Evolutionary conservation across 495 filamentous ascomycete species (phyloP).

Genomic region (Aspergillus biplanus): DNA sequence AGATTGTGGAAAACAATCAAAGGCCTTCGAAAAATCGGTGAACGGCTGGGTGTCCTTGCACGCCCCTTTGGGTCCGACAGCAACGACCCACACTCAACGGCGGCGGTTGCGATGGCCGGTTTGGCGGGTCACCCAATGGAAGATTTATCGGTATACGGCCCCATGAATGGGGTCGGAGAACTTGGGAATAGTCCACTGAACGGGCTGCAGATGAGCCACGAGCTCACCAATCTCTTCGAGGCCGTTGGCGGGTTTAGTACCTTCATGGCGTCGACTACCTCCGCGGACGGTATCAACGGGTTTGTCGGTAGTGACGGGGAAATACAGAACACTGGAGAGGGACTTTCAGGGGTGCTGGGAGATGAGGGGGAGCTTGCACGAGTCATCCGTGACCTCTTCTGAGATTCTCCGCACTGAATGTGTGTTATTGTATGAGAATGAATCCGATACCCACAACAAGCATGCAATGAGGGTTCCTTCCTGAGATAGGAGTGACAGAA

Average conservation of each 20-base stretch:
- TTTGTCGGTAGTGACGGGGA: conserved; percentile 49
- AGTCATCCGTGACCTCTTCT: conserved; percentile 70
- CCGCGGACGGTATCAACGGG: conserved; percentile 45
- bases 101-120: conserved; percentile 75
- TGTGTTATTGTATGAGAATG: neutral
- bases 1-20: conserved; percentile 82
- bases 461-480: neutral
- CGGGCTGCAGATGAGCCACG: conserved; percentile 64
- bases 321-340: conserved; percentile 50
- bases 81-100: conserved; percentile 63
- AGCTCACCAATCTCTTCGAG: conserved; percentile 71
- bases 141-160: conserved; percentile 58
- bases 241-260: conserved; percentile 63
- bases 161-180: conserved; percentile 45
- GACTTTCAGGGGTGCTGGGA: conserved; percentile 55
- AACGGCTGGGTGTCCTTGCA: conserved; percentile 71
- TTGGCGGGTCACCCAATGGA: conserved; percentile 71
- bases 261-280: conserved; percentile 41
- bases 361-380: conserved; percentile 67
- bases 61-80: conserved; percentile 45
- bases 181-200: conserved; percentile 64
- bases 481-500: neutral
- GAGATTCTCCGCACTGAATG: conserved; percentile 16
- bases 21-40: conserved; percentile 77
- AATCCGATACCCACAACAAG: neutral